Evolutionary conservation across 2,329 filamentous ascomycete species (phyloP).

Genomic region (Ophiosphaerella korrae): DNA sequence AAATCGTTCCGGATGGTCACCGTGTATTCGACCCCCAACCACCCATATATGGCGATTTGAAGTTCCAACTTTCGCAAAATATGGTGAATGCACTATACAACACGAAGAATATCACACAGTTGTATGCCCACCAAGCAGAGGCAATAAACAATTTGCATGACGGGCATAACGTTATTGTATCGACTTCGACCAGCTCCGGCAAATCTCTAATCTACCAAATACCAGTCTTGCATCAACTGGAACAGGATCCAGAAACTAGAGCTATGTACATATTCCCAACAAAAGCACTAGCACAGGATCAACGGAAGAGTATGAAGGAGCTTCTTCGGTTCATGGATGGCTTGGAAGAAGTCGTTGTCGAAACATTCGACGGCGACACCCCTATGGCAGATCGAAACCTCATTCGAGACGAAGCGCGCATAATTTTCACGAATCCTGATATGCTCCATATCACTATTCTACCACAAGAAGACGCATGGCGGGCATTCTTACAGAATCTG

Average conservation of each 20-base stretch:
- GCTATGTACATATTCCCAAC: constrained; percentile 99
- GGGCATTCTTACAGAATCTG: constrained; percentile 83
- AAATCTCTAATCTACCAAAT: constrained; percentile 99
- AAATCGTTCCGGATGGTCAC: constrained; percentile 93
- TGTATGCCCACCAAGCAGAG: constrained; percentile 92
- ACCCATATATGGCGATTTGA: constrained; percentile 79
- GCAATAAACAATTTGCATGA: constrained; percentile 87
- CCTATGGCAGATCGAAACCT: constrained; percentile 76
- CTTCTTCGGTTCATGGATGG: constrained; percentile 80
- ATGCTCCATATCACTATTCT: constrained; percentile 96
- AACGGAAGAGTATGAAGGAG: constrained; percentile 84
- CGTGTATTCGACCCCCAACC: constrained; percentile 86
- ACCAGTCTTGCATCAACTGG: constrained; percentile 84
- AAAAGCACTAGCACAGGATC: constrained; percentile 94
- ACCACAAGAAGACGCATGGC: constrained; percentile 89
- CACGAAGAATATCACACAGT: constrained; percentile 78
- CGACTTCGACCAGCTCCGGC: constrained; percentile 93
- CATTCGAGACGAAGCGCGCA: constrained; percentile 85
- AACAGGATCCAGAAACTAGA: constrained; percentile 74
- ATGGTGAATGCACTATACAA: constrained; percentile 97
- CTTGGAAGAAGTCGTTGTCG: constrained; percentile 76
- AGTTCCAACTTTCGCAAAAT: constrained; percentile 85
- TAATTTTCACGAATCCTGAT: constrained; percentile 97
- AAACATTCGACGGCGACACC: constrained; percentile 96
- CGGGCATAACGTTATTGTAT: constrained; percentile 86